Evolutionary conservation across 2,329 filamentous ascomycete genomes (phyloP), one percentile per base, ranked within the genome.

Genomic region (Phaeoacremonium minimum): DNA sequence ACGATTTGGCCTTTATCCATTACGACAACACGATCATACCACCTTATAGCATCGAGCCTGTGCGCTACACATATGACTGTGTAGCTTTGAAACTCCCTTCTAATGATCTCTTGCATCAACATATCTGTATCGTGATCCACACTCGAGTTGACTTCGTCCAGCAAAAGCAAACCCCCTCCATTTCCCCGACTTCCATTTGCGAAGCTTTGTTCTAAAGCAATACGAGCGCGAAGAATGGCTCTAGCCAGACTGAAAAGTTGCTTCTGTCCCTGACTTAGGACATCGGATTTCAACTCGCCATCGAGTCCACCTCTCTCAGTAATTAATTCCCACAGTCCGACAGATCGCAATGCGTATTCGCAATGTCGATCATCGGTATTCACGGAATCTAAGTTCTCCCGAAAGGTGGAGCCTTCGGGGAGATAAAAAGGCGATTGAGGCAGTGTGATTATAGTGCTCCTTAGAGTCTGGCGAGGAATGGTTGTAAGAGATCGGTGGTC

Each of bases 81-180:
- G 48, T 75, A 71, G 4, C 60, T 61, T 3, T 55, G 52, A 49
- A 83, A 80, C 20, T 65, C 64, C 26, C 67, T 60, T 3, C 69
- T 61, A 38, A 82, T 70, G 15, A 81, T 58, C 6, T 60, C 56
- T 46, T 79, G 73, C 55, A 81, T 74, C 9, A 66, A 54, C 29
- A 66, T 59, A 40, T 82, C 77, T 1, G 77, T 79, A 37, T 69
- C 64, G 12, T 58, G 56, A 45, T 83, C 78, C 28, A 82, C 68
- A 38, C 70, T 77, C 57, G 63, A 58, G 0, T 61, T 65, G 3
- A 55, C 58, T 44, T 73, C 68, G 33, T 72, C 68, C 5, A 72
- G 43, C 3, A 75, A 52, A 2, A 73, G 47, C 5, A 76, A 47
- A 8, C 46, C 64, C 2, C 58, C 54, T 7, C 46, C 43, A n/a